Evolutionary conservation across 1,284 basidiomycete species (phyloP), one percentile per base, ranked within the genome.

Genomic region (Tilletia walkeri): DNA sequence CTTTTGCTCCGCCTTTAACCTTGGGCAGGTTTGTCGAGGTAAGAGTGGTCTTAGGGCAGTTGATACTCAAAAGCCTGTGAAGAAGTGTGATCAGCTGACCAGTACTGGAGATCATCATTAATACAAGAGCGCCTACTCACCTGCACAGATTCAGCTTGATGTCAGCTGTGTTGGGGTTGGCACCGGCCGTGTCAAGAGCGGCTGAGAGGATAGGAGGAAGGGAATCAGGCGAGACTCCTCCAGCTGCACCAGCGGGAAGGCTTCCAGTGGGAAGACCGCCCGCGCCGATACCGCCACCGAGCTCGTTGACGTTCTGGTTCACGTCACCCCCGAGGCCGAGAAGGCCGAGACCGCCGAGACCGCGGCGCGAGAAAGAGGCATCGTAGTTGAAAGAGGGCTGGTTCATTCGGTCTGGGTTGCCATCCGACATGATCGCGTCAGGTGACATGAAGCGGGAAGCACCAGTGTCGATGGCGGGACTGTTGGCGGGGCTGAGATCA

Each of bases 371-470:
- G 34, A 56, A 56, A 24, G 16, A 24, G 54, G 54, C 54, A 14
- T 56, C 54, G 54, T 56, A 56, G 54, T 56, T 56, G 54, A 56
- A 56, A n/a, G 54, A 56, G 34, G 54, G 54, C 12, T 56, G 54
- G 54, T 56, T 56, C 54, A 56, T 56, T 24, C 34, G 54, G 34
- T 56, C 54, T 12, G 54, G 54, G 54, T 34, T 56, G 34, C 54
- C 54, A 24, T 56, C 54, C 20, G 54, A 34, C 54, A 56, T 56
- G n/a, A 56, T 56, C 24, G 24, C 54, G 20, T 56, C 54, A 34
- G 54, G 54, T 24, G 24, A 30, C 10, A 56, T 34, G 54, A 56
- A 56, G 54, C 54, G 54, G 34, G n/a, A 24, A 24, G 54, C 54
- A 30, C 54, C 54, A 10, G 24, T 56, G 54, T 56, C 54, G 12